Evolutionary conservation across 2,329 filamentous ascomycete species (phyloP).

Genomic region (Knufia petricola): DNA sequence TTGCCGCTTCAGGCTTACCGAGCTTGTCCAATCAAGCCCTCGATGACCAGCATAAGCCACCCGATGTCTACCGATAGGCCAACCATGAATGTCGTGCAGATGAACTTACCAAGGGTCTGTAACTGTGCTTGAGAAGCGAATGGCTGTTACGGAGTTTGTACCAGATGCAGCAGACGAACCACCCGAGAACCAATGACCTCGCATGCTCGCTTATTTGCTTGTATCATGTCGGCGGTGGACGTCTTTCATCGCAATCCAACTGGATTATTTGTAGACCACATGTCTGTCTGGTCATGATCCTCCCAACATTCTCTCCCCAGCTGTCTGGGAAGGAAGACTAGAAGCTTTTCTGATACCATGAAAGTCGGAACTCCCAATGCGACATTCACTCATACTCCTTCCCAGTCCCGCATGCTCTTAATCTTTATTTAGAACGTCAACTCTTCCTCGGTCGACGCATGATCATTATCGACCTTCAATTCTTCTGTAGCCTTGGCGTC

Average conservation of each 20-base stretch:
- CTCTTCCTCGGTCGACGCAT: conserved; percentile 4
- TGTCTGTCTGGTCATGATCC: not conserved
- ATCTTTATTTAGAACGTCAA: conserved; percentile 2
- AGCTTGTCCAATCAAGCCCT: not conserved
- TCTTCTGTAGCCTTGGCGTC: not conserved
- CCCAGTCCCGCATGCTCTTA: not conserved
- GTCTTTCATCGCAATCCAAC: not conserved
- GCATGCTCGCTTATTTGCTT: not conserved
- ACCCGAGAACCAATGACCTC: not conserved
- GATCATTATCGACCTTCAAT: not conserved
- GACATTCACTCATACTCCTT: not conserved
- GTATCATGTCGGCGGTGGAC: conserved; percentile 1
- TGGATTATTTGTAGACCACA: not conserved
- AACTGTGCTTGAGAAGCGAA: not conserved
- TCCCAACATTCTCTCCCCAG: not conserved
- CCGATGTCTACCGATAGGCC: not conserved
- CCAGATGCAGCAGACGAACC: not conserved
- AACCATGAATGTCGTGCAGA: conserved; percentile 1
- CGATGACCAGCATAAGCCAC: conserved; percentile 4
- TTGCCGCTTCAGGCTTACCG: not conserved
- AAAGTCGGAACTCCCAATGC: not conserved
- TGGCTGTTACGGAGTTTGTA: not conserved
- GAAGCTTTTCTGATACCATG: conserved; percentile 1
- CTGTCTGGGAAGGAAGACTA: not conserved
- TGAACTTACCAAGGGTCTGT: not conserved